Percentiles rank a stretch among this genome's conserved stretches.
Evolutionary conservation across 768 basidiomycete species (phyloP).

Genomic region (Leccinum longicurvipes): DNA sequence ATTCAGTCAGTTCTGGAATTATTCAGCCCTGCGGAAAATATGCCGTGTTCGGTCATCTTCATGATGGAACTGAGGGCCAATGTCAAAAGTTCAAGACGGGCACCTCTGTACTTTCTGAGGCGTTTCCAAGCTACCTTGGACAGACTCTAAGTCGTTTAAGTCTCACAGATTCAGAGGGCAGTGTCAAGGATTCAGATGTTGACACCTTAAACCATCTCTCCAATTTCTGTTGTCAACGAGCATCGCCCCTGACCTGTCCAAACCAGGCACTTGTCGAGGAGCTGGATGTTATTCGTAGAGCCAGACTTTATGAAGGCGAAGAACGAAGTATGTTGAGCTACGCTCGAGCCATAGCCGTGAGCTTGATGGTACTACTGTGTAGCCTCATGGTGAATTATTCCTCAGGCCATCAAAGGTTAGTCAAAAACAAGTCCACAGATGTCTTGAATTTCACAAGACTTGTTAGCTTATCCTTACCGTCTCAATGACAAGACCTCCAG

Average conservation of each 20-base stretch:
- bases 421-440: not conserved
- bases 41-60: constrained; percentile 51
- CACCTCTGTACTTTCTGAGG: not conserved
- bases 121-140: not conserved
- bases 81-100: constrained; percentile 35
- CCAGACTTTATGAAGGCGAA: constrained; percentile 65
- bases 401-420: constrained; percentile 48
- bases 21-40: constrained; percentile 53
- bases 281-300: constrained; percentile 53
- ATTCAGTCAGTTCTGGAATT: constrained; percentile 46
- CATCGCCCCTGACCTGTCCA: constrained; percentile 62
- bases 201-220: constrained; percentile 28
- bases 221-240: constrained; percentile 57
- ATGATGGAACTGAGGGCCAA: constrained; percentile 41
- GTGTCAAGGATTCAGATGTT: constrained; percentile 12
- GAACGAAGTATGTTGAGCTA: constrained; percentile 69
- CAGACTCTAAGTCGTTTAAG: not conserved
- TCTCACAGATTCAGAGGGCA: constrained; percentile 22
- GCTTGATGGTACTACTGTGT: constrained; percentile 20
- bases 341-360: constrained; percentile 65
- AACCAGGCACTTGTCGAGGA: constrained; percentile 64
- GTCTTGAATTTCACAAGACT: not conserved
- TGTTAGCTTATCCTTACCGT: constrained; percentile 45
- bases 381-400: not conserved
- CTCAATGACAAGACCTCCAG: constrained; percentile 38